Evolutionary conservation across 192 early-diverging fungal species (phyloP).

Genomic region (Entomortierella parvispora): DNA sequence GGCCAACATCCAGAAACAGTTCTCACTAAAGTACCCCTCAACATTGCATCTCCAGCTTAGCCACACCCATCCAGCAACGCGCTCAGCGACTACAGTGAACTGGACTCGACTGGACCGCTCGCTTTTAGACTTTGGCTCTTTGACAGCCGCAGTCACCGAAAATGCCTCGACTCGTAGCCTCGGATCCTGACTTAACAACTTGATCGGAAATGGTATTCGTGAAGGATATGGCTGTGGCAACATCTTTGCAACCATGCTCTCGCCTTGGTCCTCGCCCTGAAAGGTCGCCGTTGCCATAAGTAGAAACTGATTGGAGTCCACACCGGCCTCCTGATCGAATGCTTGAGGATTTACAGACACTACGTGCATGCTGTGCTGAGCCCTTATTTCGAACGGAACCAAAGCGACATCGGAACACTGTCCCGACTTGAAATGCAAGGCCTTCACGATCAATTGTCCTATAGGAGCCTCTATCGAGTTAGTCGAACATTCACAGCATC

Average conservation of each 20-base stretch:
- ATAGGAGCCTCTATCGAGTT: too few species aligned
- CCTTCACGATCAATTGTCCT: constrained; percentile 8
- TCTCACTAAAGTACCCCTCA: constrained; percentile 30
- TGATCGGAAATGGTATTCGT: constrained; percentile 7
- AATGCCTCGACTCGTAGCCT: not conserved
- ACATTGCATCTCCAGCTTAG: constrained; percentile 20
- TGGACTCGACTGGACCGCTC: not conserved
- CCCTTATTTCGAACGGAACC: not conserved
- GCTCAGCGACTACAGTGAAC: constrained; percentile 5
- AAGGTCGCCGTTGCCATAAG: not conserved
- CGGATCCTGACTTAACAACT: not conserved
- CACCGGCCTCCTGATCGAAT: too few species aligned
- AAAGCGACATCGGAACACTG: not conserved
- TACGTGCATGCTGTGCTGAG: constrained; percentile 4
- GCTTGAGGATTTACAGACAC: not conserved
- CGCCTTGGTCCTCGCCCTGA: not conserved
- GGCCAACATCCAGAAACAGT: constrained; percentile 30
- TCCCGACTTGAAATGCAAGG: not conserved
- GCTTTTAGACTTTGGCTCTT: too few species aligned
- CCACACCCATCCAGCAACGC: constrained; percentile 24
- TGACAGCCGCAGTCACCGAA: too few species aligned
- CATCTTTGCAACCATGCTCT: constrained; percentile 6
- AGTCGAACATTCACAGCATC: too few species aligned
- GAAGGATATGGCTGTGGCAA: constrained; percentile 23
- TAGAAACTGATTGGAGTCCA: not conserved